Evolutionary conservation across 2,329 filamentous ascomycete species (phyloP).

Genomic region (Lojkania enalia): DNA sequence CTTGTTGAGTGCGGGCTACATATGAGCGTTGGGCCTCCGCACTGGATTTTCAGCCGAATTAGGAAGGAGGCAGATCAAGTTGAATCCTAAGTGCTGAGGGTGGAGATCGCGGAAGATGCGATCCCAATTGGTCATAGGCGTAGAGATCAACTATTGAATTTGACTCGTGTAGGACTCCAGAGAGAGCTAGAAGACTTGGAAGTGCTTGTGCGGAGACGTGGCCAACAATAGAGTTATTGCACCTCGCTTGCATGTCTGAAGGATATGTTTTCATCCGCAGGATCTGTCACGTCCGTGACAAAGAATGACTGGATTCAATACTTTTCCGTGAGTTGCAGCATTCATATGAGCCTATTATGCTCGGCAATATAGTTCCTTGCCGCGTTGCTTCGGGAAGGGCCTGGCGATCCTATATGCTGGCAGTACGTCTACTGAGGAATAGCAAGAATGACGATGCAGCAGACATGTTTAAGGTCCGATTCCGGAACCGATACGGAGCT

Average conservation of each 20-base stretch:
- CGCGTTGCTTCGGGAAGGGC: background rate
- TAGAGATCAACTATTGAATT: no score
- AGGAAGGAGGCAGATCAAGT: no score
- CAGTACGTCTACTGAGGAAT: background rate
- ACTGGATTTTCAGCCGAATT: no score
- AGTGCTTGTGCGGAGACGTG: no score
- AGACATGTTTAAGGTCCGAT: constrained; percentile 9
- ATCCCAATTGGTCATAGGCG: no score
- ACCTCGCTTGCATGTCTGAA: no score
- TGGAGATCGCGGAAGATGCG: background rate
- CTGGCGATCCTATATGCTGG: background rate
- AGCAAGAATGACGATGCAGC: constrained; percentile 11
- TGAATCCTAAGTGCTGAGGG: no score
- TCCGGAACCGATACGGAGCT: constrained; percentile 4
- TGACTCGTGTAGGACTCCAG: no score
- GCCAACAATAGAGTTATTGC: no score
- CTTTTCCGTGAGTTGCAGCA: constrained; percentile 1
- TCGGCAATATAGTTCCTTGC: constrained; percentile 16
- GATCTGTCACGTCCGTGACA: constrained; percentile 8
- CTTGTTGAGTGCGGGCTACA: background rate
- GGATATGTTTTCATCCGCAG: no score
- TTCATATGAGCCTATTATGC: constrained; percentile 17
- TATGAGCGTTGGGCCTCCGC: background rate
- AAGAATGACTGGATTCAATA: background rate
- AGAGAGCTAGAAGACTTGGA: no score